Evolutionary conservation across 2,329 filamentous ascomycete genomes (phyloP).

Genomic region (Aspergillus fumigatus): DNA sequence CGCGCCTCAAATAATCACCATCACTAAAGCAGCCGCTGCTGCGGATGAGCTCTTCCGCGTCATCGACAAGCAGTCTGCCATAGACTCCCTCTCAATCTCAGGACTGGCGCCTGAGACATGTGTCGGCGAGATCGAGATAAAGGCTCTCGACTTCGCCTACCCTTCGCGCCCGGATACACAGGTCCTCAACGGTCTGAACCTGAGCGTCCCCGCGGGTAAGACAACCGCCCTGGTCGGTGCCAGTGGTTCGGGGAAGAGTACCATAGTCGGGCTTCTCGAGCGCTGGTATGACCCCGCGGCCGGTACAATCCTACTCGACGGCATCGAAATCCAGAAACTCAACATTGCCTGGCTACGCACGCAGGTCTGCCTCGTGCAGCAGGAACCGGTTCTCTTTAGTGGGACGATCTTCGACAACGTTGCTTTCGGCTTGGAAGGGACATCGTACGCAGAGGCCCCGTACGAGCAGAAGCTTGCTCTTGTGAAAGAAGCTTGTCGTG

Average conservation of each 20-base stretch:
- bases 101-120: conserved; percentile 12
- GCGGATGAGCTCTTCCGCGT: conserved; percentile 38
- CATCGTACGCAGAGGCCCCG: conserved; percentile 25
- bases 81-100: conserved; percentile 29
- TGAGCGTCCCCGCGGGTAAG: conserved; percentile 36
- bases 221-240: conserved; percentile 64
- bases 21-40: conserved; percentile 39
- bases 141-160: conserved; percentile 31
- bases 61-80: conserved; percentile 33
- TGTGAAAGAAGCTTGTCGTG: conserved; percentile 10
- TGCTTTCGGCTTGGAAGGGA: conserved; percentile 46
- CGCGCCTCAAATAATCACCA: conserved; percentile 34
- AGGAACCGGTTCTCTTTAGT: conserved; percentile 79
- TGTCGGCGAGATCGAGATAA: conserved; percentile 34
- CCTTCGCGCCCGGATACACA: conserved; percentile 36
- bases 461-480: not conserved
- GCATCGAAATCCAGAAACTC: conserved; percentile 30
- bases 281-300: conserved; percentile 60
- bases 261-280: conserved; percentile 66
- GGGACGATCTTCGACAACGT: conserved; percentile 83
- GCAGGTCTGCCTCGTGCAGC: conserved; percentile 16
- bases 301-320: conserved; percentile 36
- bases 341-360: conserved; percentile 23
- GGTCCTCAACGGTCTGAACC: conserved; percentile 30
- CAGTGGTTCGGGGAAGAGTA: conserved; percentile 70